Evolutionary conservation across 2,329 filamentous ascomycete genomes (phyloP).

Genomic region (Teratosphaeria viscida): DNA sequence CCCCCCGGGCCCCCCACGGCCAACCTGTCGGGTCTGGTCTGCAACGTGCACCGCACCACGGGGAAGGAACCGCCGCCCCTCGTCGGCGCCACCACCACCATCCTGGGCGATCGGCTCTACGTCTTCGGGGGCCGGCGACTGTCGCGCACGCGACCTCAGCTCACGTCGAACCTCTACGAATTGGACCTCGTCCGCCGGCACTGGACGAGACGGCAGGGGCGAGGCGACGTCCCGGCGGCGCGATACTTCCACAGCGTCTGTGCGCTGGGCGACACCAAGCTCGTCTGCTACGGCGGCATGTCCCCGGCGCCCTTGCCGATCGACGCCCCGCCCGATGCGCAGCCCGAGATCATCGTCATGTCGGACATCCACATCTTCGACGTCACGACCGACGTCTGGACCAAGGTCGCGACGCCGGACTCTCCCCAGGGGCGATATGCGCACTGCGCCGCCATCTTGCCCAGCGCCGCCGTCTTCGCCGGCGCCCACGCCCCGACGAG

Average conservation of each 20-base stretch:
- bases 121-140: conserved; percentile 88
- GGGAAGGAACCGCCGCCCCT: conserved; percentile 83
- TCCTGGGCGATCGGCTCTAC: conserved; percentile 90
- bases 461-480: conserved; percentile 77
- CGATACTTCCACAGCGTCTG: conserved; percentile 98
- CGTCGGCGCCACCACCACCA: conserved; percentile 89
- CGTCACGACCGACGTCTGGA: conserved; percentile 72
- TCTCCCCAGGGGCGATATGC: conserved; percentile 90
- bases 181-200: conserved; percentile 82
- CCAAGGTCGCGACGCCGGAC: conserved; percentile 61
- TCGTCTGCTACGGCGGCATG: conserved; percentile 98
- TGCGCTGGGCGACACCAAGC: conserved; percentile 81
- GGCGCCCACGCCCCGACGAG: conserved; percentile 75
- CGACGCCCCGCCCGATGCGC: conserved; percentile 60
- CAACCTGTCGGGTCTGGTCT: conserved; percentile 56
- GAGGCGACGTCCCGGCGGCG: conserved; percentile 77
- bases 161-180: conserved; percentile 89
- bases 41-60: conserved; percentile 69
- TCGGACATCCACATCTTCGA: conserved; percentile 96
- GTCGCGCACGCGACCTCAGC: conserved; percentile 69
- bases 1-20: conserved; percentile 19
- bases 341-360: conserved; percentile 69
- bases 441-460: conserved; percentile 86
- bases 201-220: conserved; percentile 81
- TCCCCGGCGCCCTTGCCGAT: conserved; percentile 49